phyloP scores from a whole-genome alignment of 73 alveolate species.

The Blepharisma stoltei region DNA sequence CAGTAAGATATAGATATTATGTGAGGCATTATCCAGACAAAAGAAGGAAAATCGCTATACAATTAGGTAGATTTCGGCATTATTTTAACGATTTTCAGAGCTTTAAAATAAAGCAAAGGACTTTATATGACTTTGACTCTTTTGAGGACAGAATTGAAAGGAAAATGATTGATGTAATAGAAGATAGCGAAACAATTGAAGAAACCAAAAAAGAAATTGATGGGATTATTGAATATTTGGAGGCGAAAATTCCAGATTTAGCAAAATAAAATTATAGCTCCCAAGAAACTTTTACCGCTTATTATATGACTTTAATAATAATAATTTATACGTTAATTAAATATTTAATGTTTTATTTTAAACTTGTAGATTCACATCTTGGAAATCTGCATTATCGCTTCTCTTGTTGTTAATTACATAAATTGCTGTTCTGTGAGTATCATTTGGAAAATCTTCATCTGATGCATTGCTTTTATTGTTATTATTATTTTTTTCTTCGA shows the following conservation, averaged over 20 bases:
- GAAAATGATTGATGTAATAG: constrained; percentile 1
- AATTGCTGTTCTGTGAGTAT: too few species aligned
- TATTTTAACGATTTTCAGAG: constrained; percentile 21
- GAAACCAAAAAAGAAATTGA: neutral
- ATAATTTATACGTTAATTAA: too few species aligned
- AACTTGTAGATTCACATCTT: too few species aligned
- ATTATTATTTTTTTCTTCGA: too few species aligned
- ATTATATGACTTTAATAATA: too few species aligned
- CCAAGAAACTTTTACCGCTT: too few species aligned
- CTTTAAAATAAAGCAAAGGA: neutral
- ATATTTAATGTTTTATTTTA: too few species aligned
- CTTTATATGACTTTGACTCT: constrained; percentile 10
- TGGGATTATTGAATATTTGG: neutral
- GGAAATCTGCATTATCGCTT: too few species aligned
- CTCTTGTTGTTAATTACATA: too few species aligned
- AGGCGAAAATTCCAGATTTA: neutral
- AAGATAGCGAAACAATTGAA: neutral
- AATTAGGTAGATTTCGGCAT: neutral
- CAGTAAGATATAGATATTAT: neutral
- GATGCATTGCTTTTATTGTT: too few species aligned
- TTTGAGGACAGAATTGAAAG: neutral
- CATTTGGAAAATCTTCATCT: too few species aligned
- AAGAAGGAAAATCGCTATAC: neutral
- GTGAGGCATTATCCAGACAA: neutral
- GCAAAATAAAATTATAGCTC: too few species aligned